Base-by-base conservation (phyloP, 176 grass and related monocot genomes). In the Luzula sylvatica region DNA sequence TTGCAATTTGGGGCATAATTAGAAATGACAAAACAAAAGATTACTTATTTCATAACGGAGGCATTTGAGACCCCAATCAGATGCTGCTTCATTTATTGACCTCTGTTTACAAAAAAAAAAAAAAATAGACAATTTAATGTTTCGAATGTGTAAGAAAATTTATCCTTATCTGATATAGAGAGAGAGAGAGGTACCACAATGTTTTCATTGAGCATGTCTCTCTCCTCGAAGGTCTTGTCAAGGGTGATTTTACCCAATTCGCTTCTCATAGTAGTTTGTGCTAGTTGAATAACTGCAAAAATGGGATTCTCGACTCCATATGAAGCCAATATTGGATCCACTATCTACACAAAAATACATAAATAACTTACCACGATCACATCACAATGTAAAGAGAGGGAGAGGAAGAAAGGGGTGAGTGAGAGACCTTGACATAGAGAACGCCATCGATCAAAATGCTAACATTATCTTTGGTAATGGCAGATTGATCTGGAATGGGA, bases 391-490 rank as follows among this genome's bases (percentile, higher is more conserved):
- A 26, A 15, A n/a, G 42, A 7, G 22, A 51, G 15, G 61, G 24
- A 60, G 5, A 18, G 13, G 59, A 23, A 51, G 68, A 38, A 4
- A 65, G 28, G 21, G 26, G 14, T 46, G n/a, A 39, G 38, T 20
- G 3, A 21, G 30, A 30, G 55, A 96, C 92, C 85, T 90, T 96
- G 42, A 96, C 78, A 20, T 96, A 96, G 30, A 96, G 78, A 1
- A 96, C 85, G 20, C 92, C 75, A 45, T 90, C 85, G 49, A 96
- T 96, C 30, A 76, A 82, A 30, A 96, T 96, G 19, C 67, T 71
- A 32, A 96, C 92, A 65, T 96, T 96, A 64, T 96, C 92, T 39
- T 82, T 96, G 23, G 92, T 96, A 50, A 96, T 96, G 59, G 92
- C 92, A 40, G 75, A 77, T 55, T 96, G 92, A 72, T 96, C 51